Evolutionary conservation across 75 land plant species (phyloP), one percentile per base, ranked within the genome.

Genomic region (Picea glauca): DNA sequence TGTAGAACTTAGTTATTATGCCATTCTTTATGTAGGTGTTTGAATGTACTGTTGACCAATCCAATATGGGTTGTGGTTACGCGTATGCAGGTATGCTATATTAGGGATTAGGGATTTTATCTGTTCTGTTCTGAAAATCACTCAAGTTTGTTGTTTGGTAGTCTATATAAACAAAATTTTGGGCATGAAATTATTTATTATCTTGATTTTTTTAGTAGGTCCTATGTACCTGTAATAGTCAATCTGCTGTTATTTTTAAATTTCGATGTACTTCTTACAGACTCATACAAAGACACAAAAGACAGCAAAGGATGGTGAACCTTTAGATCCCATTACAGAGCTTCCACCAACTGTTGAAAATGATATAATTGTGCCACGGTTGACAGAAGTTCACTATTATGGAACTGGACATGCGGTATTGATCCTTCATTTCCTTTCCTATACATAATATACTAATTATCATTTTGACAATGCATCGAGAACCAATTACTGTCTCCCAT

Each of bases 51-150:
- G 67, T 73, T 94, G 85, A 97, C 99, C 38, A 97, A 94, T 85
- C 99, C 99, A 46, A 94, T 97, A 32, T 97, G 99, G 99, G 96
- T 97, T 0, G 84, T 97, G n/a, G 99, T 97, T 76, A 93, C 99
- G 62, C 90, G 99, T 7, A 92, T 97, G 99, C 99, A 97, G 93
- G 99, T 94, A 86, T 78, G 72, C 30, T 8, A 23, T 62, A 1
- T 62, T 13, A 40, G 5, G 46, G 13, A 18, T 8, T 43, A 11
- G 1, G 30, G 18, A 78, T 46, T 23, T 12, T 63, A 3, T 70
- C 33, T 1, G 5, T 78, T 77, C 23, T 78, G 32, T 31, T 31
- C 38, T 73, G 54, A 13, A 38, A 70, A 12, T 13, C 20, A 12
- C 62, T n/a, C 11, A 38, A 33, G n/a, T 60, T 60, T 30, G 2